Percentiles rank a stretch among this genome's conserved stretches.
phyloP scores from a whole-genome alignment of 495 filamentous ascomycete species.

The Penicillium cinerascens region DNA sequence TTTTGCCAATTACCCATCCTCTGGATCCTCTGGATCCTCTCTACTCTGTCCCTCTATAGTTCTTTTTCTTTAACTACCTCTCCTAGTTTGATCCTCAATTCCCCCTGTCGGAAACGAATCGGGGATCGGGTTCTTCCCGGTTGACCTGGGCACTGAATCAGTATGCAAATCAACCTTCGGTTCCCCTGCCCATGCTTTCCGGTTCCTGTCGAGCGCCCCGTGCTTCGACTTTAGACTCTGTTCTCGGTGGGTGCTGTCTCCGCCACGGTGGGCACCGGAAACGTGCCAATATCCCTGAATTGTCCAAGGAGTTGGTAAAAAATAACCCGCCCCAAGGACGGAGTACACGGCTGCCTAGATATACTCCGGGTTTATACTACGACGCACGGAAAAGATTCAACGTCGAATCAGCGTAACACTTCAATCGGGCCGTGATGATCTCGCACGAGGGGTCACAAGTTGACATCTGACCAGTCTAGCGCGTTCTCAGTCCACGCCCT shows the following conservation, averaged over 20 bases:
- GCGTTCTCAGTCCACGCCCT: slow-evolving; percentile 12
- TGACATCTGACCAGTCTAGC: slow-evolving; percentile 9
- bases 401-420: neutral
- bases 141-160: slow-evolving; percentile 1
- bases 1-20: neutral
- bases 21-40: neutral
- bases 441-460: slow-evolving; percentile 16
- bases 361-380: neutral
- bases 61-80: neutral
- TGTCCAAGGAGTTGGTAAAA: neutral
- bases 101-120: too few species aligned
- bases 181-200: slow-evolving; percentile 14
- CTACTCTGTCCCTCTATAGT: neutral
- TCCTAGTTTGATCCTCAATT: too few species aligned
- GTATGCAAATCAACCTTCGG: slow-evolving; percentile 7
- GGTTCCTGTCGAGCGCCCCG: neutral
- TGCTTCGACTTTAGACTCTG: slow-evolving; percentile 4
- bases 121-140: neutral
- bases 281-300: neutral
- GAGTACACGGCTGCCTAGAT: neutral
- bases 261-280: slow-evolving; percentile 5
- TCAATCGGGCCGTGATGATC: neutral
- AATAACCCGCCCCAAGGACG: neutral
- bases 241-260: slow-evolving; percentile 9
- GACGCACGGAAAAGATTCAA: too few species aligned